Conservation (phyloP, 805 yeast species). For the Sugiyamaella chiloensis region DNA sequence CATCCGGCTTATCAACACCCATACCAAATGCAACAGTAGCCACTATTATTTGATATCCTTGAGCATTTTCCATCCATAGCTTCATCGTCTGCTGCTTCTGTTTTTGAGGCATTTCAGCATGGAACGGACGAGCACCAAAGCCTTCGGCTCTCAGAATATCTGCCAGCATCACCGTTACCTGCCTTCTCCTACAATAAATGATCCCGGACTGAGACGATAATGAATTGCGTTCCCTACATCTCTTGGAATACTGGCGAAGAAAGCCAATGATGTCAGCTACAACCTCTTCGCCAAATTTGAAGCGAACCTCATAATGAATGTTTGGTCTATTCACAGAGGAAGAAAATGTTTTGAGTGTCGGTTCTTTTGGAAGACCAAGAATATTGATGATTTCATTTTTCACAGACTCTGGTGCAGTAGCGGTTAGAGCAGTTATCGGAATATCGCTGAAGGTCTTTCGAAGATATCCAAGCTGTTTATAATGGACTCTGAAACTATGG, state of each 20-base stretch:
- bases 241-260: constrained; percentile 22
- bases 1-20: constrained; percentile 98
- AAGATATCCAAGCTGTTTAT: constrained; percentile 71
- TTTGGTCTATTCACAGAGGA: constrained; percentile 91
- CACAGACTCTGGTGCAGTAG: constrained; percentile 68
- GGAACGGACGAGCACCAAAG: constrained; percentile 69
- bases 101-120: constrained; percentile 86
- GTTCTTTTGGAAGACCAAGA: constrained; percentile 59
- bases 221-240: constrained; percentile 9
- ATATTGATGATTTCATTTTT: constrained; percentile 58
- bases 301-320: constrained; percentile 64
- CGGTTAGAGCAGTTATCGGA: constrained; percentile 93
- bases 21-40: constrained; percentile 98
- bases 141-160: constrained; percentile 56
- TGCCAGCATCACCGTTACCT: constrained; percentile 78
- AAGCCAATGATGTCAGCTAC: constrained; percentile 23
- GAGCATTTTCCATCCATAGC: constrained; percentile 70
- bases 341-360: constrained; percentile 53
- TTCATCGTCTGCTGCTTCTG: constrained; percentile 66
- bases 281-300: constrained; percentile 22
- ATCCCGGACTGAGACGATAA: constrained; percentile 56
- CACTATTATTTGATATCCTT: constrained; percentile 66
- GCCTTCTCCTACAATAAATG: constrained; percentile 86
- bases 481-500: constrained; percentile 93
- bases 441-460: constrained; percentile 68